A percentile compares a stretch with the other conserved stretches of the same genome.
Evolutionary conservation across 1,139 yeast species (phyloP).

Genomic region (Kodamaea arcana): DNA sequence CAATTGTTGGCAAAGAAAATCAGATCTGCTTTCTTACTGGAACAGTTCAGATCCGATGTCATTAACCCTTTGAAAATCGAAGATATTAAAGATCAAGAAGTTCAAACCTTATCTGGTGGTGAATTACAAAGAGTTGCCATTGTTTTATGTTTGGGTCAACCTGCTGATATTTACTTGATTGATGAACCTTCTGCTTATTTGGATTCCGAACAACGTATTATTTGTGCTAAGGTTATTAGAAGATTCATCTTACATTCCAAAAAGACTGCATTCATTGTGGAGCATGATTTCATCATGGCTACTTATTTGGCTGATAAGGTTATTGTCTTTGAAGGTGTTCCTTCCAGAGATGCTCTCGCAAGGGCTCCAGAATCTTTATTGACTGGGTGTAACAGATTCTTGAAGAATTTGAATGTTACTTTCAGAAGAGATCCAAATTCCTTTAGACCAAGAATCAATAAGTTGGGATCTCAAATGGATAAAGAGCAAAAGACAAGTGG

Average conservation of each 20-base stretch:
- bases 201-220: conserved; percentile 99
- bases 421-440: conserved; percentile 99
- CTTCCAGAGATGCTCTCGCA: conserved; percentile 80
- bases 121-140: conserved; percentile 99
- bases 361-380: conserved; percentile 85
- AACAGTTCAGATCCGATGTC: conserved; percentile 97
- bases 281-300: conserved; percentile 99
- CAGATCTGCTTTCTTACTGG: conserved; percentile 88
- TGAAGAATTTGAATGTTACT: conserved; percentile 94
- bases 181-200: conserved; percentile 98
- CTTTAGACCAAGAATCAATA: conserved; percentile 97
- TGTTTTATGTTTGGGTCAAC: conserved; percentile 87
- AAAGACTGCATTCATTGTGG: conserved; percentile 96
- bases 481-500: conserved; percentile 91
- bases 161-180: conserved; percentile 92
- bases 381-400: conserved; percentile 95
- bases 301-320: conserved; percentile 98
- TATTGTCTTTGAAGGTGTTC: conserved; percentile 94
- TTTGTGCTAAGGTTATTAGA: conserved; percentile 97
- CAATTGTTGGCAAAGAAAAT: conserved; percentile 95
- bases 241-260: conserved; percentile 93
- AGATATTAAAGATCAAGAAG: conserved; percentile 94
- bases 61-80: conserved; percentile 93
- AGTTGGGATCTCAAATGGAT: conserved; percentile 97
- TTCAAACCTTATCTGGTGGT: conserved; percentile 97